Percentiles rank a stretch among this genome's conserved stretches.
phyloP scores from a whole-genome alignment of 495 filamentous ascomycete genomes.

The Xylaria bambusicola region DNA sequence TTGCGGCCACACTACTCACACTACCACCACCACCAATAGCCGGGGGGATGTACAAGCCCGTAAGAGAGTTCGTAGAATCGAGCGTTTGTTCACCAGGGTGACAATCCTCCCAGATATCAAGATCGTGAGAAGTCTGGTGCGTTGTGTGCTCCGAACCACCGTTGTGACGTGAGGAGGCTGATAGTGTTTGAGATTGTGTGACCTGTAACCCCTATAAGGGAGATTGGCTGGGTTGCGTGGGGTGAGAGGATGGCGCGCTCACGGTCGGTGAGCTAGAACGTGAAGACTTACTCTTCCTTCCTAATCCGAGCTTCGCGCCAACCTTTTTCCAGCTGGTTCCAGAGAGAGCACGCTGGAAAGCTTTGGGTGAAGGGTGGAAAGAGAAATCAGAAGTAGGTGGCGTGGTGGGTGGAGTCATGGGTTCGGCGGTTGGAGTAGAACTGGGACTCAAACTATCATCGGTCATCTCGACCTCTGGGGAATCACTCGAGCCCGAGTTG shows the following conservation, averaged over 20 bases:
- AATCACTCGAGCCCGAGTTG: constrained; percentile 39
- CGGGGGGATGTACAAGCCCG: constrained; percentile 30
- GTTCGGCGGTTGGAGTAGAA: constrained; percentile 58
- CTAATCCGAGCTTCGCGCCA: constrained; percentile 73
- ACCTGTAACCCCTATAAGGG: constrained; percentile 57
- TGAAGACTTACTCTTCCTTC: constrained; percentile 54
- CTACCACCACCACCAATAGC: constrained; percentile 29
- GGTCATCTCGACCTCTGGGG: constrained; percentile 40
- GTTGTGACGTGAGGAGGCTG: constrained; percentile 22
- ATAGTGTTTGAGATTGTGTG: constrained; percentile 46
- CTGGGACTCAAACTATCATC: constrained; percentile 55
- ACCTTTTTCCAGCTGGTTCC: constrained; percentile 83
- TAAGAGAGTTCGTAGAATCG: constrained; percentile 31
- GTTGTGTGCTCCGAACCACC: constrained; percentile 24
- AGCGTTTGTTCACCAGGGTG: constrained; percentile 47
- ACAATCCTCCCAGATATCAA: constrained; percentile 46
- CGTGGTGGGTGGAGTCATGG: constrained; percentile 88
- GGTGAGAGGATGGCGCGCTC: constrained; percentile 42
- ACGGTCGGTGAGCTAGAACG: constrained; percentile 27
- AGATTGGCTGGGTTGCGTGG: constrained; percentile 29
- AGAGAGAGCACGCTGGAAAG: constrained; percentile 53
- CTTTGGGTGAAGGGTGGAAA: constrained; percentile 50
- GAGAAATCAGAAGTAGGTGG: constrained; percentile 69
- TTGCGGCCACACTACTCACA: constrained; percentile 57
- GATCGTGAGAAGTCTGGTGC: constrained; percentile 22